Percentiles rank a stretch among this genome's conserved stretches.
These are phyloP conservation scores for Phytophthora sansomeana DNA, from an alignment of 352 stramenopile species.

Conservation along the genomic window DNA sequence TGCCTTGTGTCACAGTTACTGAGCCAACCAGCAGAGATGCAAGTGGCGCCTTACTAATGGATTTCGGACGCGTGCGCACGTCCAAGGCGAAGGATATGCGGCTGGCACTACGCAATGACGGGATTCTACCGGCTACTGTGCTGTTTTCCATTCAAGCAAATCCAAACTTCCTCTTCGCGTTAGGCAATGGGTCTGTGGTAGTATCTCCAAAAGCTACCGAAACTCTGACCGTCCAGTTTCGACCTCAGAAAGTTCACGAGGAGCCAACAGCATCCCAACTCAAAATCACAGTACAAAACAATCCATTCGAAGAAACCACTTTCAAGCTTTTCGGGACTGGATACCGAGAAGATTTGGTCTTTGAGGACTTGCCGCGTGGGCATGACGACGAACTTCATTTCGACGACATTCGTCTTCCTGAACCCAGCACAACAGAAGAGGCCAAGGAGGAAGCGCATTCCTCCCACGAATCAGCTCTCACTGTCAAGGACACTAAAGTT, in stretches of 20 bases:
- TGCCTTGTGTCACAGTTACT: constrained; percentile 92
- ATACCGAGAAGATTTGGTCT: constrained; percentile 86
- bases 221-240: constrained; percentile 81
- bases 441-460: background rate
- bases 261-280: constrained; percentile 59
- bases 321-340: constrained; percentile 77
- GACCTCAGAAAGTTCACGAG: constrained; percentile 80
- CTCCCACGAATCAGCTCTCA: background rate
- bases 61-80: constrained; percentile 84
- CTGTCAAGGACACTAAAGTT: constrained; percentile 56
- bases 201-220: constrained; percentile 73
- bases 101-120: constrained; percentile 91
- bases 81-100: constrained; percentile 74
- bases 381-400: constrained; percentile 89
- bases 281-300: constrained; percentile 92
- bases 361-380: constrained; percentile 86
- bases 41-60: constrained; percentile 67
- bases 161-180: constrained; percentile 74
- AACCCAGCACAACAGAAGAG: constrained; percentile 3
- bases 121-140: constrained; percentile 91
- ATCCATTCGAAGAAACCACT: constrained; percentile 89
- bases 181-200: constrained; percentile 80
- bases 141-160: constrained; percentile 89
- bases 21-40: constrained; percentile 78
- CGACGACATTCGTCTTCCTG: constrained; percentile 78